These are phyloP conservation scores for Entelexis paramagnoliae DNA, from an alignment of 1,139 yeast species.

Conservation along the genomic window DNA sequence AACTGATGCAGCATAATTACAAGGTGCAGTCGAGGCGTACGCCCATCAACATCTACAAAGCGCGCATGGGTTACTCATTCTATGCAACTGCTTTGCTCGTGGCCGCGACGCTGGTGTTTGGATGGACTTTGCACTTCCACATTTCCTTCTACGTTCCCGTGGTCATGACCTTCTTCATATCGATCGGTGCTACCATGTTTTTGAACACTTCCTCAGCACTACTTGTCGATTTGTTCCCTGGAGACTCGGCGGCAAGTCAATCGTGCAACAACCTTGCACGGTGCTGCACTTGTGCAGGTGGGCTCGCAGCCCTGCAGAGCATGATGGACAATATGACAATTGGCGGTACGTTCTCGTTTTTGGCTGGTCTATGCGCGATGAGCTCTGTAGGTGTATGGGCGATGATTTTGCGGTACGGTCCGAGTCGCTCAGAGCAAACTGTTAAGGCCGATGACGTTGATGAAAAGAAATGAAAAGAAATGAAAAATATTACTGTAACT, in stretches of 20 bases:
- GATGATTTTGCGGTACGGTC: constrained; percentile 15
- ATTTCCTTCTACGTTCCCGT: constrained; percentile 48
- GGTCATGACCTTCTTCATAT: constrained; percentile 43
- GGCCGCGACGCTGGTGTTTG: constrained; percentile 44
- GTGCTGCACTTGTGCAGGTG: constrained; percentile 51
- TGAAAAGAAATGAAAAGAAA: not conserved
- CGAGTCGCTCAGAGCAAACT: constrained; percentile 5
- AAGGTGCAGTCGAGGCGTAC: constrained; percentile 34
- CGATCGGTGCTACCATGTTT: constrained; percentile 45
- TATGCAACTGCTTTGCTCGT: constrained; percentile 31
- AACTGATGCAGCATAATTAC: constrained; percentile 30
- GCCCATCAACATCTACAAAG: constrained; percentile 35
- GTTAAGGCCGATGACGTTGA: not conserved
- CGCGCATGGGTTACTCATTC: constrained; percentile 36
- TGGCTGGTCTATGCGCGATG: constrained; percentile 36
- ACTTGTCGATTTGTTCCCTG: constrained; percentile 52
- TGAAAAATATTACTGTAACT: no score
- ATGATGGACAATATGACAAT: constrained; percentile 45
- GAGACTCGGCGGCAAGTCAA: constrained; percentile 49
- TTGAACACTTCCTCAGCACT: constrained; percentile 45
- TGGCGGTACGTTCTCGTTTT: constrained; percentile 56
- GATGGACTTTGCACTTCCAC: constrained; percentile 54
- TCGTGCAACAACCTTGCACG: constrained; percentile 52
- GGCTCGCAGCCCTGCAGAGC: constrained; percentile 49
- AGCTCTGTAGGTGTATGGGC: constrained; percentile 16